Conservation (phyloP, 2,329 filamentous ascomycete genomes). For the Trichocomaceae sp. region DNA sequence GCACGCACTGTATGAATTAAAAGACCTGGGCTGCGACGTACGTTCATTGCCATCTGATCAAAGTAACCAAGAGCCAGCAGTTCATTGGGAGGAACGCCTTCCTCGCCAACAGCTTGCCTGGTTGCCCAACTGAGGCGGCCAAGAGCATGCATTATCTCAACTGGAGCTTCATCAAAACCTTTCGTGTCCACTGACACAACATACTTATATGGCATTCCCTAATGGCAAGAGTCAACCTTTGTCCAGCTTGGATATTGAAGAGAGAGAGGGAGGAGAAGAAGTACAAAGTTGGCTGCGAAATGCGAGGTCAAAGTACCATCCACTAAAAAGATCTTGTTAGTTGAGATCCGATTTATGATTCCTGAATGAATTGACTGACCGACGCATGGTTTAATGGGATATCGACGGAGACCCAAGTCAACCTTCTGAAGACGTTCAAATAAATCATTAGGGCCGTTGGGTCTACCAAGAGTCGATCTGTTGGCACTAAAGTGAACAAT, state of each 20-base stretch:
- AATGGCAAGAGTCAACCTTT: slow-evolving; percentile 13
- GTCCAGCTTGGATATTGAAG: not conserved
- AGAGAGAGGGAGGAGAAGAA: too few relatives aligned
- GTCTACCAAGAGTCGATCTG: slow-evolving; percentile 44
- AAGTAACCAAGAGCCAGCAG: slow-evolving; percentile 51
- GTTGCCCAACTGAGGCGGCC: slow-evolving; percentile 51
- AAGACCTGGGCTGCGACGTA: slow-evolving; percentile 21
- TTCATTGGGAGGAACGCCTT: slow-evolving; percentile 47
- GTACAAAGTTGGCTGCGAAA: slow-evolving; percentile 45
- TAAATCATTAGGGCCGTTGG: slow-evolving; percentile 55
- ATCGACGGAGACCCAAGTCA: slow-evolving; percentile 44
- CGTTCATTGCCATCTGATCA: slow-evolving; percentile 48
- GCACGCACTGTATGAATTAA: not conserved
- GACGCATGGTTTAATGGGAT: slow-evolving; percentile 25
- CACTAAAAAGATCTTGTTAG: slow-evolving; percentile 21
- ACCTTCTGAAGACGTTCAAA: slow-evolving; percentile 46
- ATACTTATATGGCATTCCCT: slow-evolving; percentile 57
- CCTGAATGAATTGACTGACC: slow-evolving; percentile 23
- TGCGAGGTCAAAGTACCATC: slow-evolving; percentile 38
- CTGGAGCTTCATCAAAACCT: slow-evolving; percentile 37
- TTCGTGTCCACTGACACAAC: slow-evolving; percentile 44
- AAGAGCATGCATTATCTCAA: slow-evolving; percentile 39
- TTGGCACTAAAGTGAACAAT: slow-evolving; percentile 55
- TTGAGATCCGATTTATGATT: not conserved
- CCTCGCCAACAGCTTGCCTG: slow-evolving; percentile 31